A percentile compares a stretch with the other conserved stretches of the same genome.
These are phyloP conservation scores for Solanum microdontum DNA, from an alignment of 257 asterid species.

Conservation along the genomic window DNA sequence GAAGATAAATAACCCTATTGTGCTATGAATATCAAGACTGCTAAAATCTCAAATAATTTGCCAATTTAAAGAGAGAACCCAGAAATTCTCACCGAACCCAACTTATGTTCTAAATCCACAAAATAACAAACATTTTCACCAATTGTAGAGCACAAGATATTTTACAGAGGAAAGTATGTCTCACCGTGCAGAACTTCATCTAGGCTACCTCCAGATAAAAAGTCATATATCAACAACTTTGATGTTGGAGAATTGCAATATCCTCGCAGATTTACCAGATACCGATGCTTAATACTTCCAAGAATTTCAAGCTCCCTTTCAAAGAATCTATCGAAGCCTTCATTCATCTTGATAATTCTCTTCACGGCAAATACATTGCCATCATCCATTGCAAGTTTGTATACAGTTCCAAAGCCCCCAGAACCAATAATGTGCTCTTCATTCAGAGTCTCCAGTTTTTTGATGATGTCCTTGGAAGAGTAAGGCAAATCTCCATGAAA, in stretches of 20 bases:
- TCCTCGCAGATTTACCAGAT: conserved; percentile 82
- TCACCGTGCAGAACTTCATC: conserved; percentile 86
- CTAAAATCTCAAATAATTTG: not conserved
- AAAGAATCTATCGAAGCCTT: conserved; percentile 75
- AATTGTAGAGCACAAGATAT: not conserved
- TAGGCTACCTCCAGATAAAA: conserved; percentile 76
- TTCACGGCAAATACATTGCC: conserved; percentile 80
- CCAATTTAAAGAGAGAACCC: not conserved
- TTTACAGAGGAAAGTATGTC: not conserved
- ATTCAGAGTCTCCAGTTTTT: conserved; percentile 61
- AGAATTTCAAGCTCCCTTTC: conserved; percentile 93
- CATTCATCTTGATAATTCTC: conserved; percentile 71
- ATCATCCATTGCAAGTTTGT: conserved; percentile 90
- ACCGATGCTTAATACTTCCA: conserved; percentile 82
- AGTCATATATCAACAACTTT: conserved; percentile 72
- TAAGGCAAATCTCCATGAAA: conserved; percentile 96
- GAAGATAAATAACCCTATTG: not conserved
- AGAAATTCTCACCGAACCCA: not conserved
- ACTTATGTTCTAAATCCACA: not conserved
- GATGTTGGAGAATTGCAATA: conserved; percentile 84
- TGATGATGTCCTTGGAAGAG: conserved; percentile 79
- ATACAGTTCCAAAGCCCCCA: conserved; percentile 93
- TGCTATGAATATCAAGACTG: not conserved
- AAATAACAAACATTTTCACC: not conserved
- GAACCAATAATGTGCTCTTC: conserved; percentile 84